Conservation (phyloP, 2,329 filamentous ascomycete species). For the Corinectria fuckeliana region DNA sequence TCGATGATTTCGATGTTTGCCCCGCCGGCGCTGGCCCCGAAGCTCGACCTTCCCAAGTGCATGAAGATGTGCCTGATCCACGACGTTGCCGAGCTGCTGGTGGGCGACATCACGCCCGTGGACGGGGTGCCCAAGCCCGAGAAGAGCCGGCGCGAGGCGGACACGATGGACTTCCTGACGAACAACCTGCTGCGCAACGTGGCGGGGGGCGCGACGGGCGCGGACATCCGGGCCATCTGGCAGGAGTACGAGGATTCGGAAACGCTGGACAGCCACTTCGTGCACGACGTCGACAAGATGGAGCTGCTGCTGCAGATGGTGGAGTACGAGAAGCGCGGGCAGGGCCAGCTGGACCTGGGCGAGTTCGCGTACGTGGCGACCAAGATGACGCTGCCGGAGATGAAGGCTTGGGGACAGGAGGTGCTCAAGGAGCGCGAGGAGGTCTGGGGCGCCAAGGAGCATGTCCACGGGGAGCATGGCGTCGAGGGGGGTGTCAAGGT, state of each 20-base stretch:
- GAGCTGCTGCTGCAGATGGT: slow-evolving; percentile 94
- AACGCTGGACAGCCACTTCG: slow-evolving; percentile 85
- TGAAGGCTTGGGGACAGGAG: slow-evolving; percentile 78
- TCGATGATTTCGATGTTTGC: slow-evolving; percentile 93
- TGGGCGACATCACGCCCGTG: slow-evolving; percentile 95
- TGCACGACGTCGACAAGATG: slow-evolving; percentile 98
- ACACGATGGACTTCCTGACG: slow-evolving; percentile 92
- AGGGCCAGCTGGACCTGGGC: slow-evolving; percentile 74
- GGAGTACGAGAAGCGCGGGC: slow-evolving; percentile 83
- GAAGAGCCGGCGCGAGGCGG: slow-evolving; percentile 85
- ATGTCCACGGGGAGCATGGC: slow-evolving; percentile 55
- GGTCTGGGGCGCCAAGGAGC: slow-evolving; percentile 68
- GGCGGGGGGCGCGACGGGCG: slow-evolving; percentile 70
- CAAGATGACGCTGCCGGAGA: slow-evolving; percentile 77
- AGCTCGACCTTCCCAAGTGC: slow-evolving; percentile 81
- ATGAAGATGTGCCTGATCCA: slow-evolving; percentile 96
- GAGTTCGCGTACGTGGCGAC: slow-evolving; percentile 85
- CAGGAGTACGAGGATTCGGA: slow-evolving; percentile 91
- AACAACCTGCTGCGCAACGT: slow-evolving; percentile 75
- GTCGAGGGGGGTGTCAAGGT: slow-evolving; percentile 45
- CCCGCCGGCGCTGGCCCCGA: slow-evolving; percentile 72
- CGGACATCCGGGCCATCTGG: slow-evolving; percentile 81
- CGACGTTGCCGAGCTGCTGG: slow-evolving; percentile 95
- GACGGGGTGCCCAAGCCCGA: slow-evolving; percentile 85
- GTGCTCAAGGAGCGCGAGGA: slow-evolving; percentile 76